Conservation (phyloP, 202 grass and related monocot genomes). For the Cymbopogon flexuosus region DNA sequence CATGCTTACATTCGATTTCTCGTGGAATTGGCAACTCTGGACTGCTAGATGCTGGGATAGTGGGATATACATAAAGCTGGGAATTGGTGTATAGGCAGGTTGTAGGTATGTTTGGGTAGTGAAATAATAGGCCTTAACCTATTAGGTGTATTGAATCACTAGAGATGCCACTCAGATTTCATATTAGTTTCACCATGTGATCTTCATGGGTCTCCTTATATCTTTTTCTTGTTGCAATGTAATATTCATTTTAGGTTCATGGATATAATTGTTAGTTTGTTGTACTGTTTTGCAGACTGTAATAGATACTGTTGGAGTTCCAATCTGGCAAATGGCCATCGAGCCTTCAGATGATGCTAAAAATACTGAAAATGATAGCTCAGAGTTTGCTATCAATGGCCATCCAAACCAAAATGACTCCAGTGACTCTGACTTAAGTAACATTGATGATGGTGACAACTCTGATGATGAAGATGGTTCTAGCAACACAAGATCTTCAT, state of each 20-base stretch:
- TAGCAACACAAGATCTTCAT: slow-evolving; percentile 31
- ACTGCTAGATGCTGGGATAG: neutral
- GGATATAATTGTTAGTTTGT: slow-evolving; percentile 14
- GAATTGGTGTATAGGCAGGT: neutral
- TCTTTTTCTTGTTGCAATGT: neutral
- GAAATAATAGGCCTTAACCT: neutral
- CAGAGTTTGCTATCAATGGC: slow-evolving; percentile 30
- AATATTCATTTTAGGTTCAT: neutral
- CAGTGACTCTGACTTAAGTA: slow-evolving; percentile 63
- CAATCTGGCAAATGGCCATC: slow-evolving; percentile 81
- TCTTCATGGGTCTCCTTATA: neutral
- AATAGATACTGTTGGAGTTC: slow-evolving; percentile 59
- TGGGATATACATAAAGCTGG: neutral
- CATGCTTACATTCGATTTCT: slow-evolving; percentile 4
- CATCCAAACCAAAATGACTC: slow-evolving; percentile 37
- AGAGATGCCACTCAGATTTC: neutral
- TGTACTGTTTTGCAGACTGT: slow-evolving; percentile 44
- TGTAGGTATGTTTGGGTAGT: neutral
- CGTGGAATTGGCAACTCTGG: neutral
- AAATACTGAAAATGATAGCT: slow-evolving; percentile 30
- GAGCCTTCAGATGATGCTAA: slow-evolving; percentile 57
- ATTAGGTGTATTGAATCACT: neutral
- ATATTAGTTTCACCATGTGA: neutral
- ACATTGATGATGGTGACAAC: slow-evolving; percentile 53
- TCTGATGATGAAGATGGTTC: slow-evolving; percentile 53